phyloP scores from a whole-genome alignment of 345 rosid genomes.

The Eucalyptus regnans region DNA sequence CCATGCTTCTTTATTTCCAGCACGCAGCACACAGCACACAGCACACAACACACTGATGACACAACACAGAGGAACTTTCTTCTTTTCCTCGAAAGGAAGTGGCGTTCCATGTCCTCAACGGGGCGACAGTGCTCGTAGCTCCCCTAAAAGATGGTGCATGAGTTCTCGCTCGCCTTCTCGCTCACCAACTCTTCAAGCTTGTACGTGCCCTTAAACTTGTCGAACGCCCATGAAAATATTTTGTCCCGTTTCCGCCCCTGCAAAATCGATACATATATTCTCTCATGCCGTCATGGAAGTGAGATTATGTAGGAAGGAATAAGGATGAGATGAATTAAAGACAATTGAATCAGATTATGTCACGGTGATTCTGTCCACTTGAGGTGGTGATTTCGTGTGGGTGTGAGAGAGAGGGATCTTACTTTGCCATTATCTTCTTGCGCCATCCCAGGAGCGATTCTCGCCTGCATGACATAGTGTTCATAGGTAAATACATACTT shows the following conservation, averaged over 20 bases:
- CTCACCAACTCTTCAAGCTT: not conserved
- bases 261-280: not conserved
- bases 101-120: not conserved
- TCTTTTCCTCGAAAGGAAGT: not conserved
- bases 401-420: not conserved
- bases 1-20: not conserved
- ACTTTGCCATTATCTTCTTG: not conserved
- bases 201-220: not conserved
- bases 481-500: not conserved
- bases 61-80: not conserved
- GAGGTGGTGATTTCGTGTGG: not conserved
- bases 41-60: not conserved
- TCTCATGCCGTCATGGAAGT: not conserved
- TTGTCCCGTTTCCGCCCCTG: not conserved
- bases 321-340: not conserved
- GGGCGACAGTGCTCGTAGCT: not conserved
- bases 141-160: not conserved
- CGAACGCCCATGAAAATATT: accelerated
- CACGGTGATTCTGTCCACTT: not conserved
- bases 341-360: not conserved
- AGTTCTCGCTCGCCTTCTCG: not conserved
- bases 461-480: not conserved
- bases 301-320: not conserved
- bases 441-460: accelerated
- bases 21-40: not conserved